Conservation (phyloP, 75 land plant species). For the Selaginella moellendorffii region DNA sequence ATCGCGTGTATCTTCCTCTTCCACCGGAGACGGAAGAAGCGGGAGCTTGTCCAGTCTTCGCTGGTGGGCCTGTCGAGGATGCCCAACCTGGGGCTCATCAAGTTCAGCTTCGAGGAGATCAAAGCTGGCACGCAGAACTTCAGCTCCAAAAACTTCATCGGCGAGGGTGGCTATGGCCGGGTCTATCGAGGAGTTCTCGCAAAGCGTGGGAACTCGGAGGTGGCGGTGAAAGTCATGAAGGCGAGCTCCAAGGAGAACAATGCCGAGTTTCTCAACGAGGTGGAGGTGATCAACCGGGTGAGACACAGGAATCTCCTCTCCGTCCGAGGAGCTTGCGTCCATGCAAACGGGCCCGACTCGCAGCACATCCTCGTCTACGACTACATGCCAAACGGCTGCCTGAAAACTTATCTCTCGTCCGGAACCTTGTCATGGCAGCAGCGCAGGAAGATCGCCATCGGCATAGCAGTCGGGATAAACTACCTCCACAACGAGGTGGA, state of each 20-base stretch:
- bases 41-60: too few species aligned
- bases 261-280: constrained; percentile 25
- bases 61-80: neutral
- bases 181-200: constrained; percentile 20
- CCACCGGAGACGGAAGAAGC: neutral
- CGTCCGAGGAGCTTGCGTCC: neutral
- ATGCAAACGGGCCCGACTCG: neutral
- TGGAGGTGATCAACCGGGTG: constrained; percentile 27
- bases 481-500: constrained; percentile 1
- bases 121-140: neutral
- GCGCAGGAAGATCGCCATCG: constrained; percentile 5
- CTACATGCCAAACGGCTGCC: constrained; percentile 4
- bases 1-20: neutral
- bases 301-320: constrained; percentile 24
- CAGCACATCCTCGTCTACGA: constrained; percentile 4
- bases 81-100: neutral
- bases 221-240: constrained; percentile 22
- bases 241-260: constrained; percentile 22
- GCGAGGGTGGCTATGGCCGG: constrained; percentile 40
- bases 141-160: neutral
- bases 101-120: neutral
- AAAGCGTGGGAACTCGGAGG: constrained; percentile 3
- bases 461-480: constrained; percentile 5
- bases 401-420: neutral
- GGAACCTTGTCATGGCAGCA: neutral